A percentile compares a stretch with the other conserved stretches of the same genome.
Conservation (phyloP, 768 basidiomycete species). For the Serendipita vermifera region DNA sequence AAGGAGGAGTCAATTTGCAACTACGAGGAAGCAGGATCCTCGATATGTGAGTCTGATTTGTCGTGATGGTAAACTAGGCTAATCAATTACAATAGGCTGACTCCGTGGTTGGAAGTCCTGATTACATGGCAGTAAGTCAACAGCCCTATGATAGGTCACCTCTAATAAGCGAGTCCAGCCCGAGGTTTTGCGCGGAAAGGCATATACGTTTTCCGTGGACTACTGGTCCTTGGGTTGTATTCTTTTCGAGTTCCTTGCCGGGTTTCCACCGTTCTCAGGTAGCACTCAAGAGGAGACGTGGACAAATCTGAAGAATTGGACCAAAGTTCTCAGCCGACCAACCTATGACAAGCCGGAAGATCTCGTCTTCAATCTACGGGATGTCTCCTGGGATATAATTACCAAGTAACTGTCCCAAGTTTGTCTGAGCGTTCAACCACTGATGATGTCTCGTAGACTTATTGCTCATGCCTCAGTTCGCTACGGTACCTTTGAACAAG, state of each 20-base stretch:
- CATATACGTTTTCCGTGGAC: slow-evolving; percentile 92
- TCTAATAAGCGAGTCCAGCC: slow-evolving; percentile 29
- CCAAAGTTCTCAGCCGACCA: slow-evolving; percentile 77
- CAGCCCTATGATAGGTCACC: slow-evolving; percentile 9
- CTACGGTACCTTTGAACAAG: slow-evolving; percentile 56
- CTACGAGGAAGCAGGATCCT: slow-evolving; percentile 77
- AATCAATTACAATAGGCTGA: slow-evolving; percentile 42
- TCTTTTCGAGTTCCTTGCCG: slow-evolving; percentile 90
- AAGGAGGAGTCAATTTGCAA: slow-evolving; percentile 86
- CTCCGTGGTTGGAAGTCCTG: slow-evolving; percentile 93
- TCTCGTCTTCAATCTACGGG: slow-evolving; percentile 87
- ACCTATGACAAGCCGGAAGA: slow-evolving; percentile 95
- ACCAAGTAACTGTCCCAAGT: slow-evolving; percentile 43
- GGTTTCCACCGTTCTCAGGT: slow-evolving; percentile 97
- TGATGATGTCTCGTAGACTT: slow-evolving; percentile 36
- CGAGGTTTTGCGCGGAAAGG: slow-evolving; percentile 84
- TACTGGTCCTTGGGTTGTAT: slow-evolving; percentile 99
- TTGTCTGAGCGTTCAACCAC: background rate
- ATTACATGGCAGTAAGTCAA: slow-evolving; percentile 72
- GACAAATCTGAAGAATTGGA: slow-evolving; percentile 98
- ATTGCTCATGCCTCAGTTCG: slow-evolving; percentile 80
- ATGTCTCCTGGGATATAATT: slow-evolving; percentile 89
- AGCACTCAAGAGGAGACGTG: slow-evolving; percentile 94
- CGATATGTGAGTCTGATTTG: slow-evolving; percentile 39
- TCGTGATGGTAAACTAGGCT: background rate